Conservation (phyloP, 2,329 filamentous ascomycete genomes). For the Trichoderma citrinoviride region DNA sequence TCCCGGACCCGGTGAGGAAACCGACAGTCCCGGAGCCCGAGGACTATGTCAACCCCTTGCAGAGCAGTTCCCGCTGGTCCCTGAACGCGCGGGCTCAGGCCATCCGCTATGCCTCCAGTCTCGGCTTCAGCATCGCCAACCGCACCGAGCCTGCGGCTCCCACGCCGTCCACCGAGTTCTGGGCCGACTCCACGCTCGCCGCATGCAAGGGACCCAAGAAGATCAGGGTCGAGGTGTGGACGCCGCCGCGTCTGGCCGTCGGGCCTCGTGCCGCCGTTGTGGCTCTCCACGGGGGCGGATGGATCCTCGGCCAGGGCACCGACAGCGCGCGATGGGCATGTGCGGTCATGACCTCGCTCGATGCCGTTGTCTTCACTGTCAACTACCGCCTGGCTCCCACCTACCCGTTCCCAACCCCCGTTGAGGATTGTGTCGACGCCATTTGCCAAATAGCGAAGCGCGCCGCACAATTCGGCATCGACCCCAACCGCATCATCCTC, state of each 20-base stretch:
- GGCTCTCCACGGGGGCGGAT: constrained; percentile 67
- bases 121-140: constrained; percentile 45
- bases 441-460: constrained; percentile 58
- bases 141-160: constrained; percentile 42
- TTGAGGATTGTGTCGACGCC: constrained; percentile 65
- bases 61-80: constrained; percentile 44
- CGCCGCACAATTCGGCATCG: constrained; percentile 56
- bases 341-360: constrained; percentile 49
- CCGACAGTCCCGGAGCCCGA: constrained; percentile 34
- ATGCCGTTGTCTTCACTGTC: constrained; percentile 61
- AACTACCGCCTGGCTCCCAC: constrained; percentile 68
- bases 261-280: constrained; percentile 54
- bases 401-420: constrained; percentile 60
- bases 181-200: constrained; percentile 44
- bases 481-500: constrained; percentile 54
- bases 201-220: constrained; percentile 37
- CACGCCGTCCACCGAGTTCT: constrained; percentile 39
- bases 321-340: constrained; percentile 63
- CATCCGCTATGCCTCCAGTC: constrained; percentile 44
- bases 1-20: constrained; percentile 30
- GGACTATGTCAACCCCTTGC: constrained; percentile 46
- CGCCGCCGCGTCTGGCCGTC: constrained; percentile 35
- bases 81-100: constrained; percentile 43
- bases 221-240: constrained; percentile 50
- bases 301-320: constrained; percentile 60